A percentile compares a stretch with the other conserved stretches of the same genome.
Evolutionary conservation across 176 grass and related monocot genomes (phyloP).

Genomic region (Tillandsia fasciculata): DNA sequence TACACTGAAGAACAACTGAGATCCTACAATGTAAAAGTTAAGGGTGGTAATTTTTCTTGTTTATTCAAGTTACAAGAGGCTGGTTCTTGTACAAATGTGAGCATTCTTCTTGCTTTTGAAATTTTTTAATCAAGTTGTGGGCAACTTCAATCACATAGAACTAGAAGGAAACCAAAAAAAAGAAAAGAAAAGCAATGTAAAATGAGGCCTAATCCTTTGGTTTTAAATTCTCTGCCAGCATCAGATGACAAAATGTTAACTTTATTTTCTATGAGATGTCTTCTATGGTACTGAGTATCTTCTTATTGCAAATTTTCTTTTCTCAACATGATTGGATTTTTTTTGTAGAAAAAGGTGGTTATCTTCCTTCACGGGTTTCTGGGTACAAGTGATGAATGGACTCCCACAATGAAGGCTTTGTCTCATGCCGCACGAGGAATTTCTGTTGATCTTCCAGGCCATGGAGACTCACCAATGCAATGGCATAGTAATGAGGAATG

Average conservation of each 20-base stretch:
- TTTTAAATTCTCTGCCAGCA: too few species aligned
- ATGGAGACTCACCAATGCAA: slow-evolving; percentile 50
- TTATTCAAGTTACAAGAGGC: slow-evolving; percentile 63
- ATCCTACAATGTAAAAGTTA: slow-evolving; percentile 48
- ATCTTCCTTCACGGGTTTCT: slow-evolving; percentile 98
- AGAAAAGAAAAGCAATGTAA: too few species aligned
- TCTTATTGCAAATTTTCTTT: neutral
- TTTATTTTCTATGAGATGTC: neutral
- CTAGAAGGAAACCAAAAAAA: too few species aligned
- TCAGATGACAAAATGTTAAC: neutral
- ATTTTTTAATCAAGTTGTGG: neutral
- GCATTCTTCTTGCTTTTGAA: slow-evolving; percentile 11
- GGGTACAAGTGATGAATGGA: slow-evolving; percentile 82
- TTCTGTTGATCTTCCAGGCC: slow-evolving; percentile 84
- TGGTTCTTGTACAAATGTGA: slow-evolving; percentile 59
- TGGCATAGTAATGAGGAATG: slow-evolving; percentile 23
- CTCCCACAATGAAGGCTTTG: slow-evolving; percentile 66
- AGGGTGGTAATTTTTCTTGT: slow-evolving; percentile 47
- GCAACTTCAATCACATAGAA: too few species aligned
- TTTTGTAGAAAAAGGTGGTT: slow-evolving; percentile 57
- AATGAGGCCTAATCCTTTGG: too few species aligned
- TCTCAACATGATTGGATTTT: slow-evolving; percentile 17
- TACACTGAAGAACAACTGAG: slow-evolving; percentile 40
- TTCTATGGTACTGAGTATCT: neutral
- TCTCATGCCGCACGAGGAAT: slow-evolving; percentile 41